Evolutionary conservation across 352 stramenopile genomes (phyloP).

Genomic region (Blastocystis sp.): DNA sequence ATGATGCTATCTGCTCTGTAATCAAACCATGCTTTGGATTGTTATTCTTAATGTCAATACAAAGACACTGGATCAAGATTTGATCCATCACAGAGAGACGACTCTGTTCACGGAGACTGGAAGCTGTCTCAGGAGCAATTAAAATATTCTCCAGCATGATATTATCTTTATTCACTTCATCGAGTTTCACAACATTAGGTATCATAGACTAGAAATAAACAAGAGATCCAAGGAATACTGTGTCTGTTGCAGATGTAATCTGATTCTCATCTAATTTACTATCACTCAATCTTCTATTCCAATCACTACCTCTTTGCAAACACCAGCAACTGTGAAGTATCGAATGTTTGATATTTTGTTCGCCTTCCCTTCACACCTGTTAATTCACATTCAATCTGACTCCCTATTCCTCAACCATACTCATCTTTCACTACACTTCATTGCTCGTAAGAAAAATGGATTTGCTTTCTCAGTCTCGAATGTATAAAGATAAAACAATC

Average conservation of each 20-base stretch:
- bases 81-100: conserved; percentile 60
- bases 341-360: conserved; percentile 61
- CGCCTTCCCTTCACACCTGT: conserved; percentile 37
- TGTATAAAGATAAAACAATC: conserved; percentile 37
- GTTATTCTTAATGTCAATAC: conserved; percentile 69
- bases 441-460: conserved; percentile 27
- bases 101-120: background rate
- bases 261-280: conserved; percentile 31
- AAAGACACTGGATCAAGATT: conserved; percentile 58
- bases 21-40: conserved; percentile 69
- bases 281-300: background rate
- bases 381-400: conserved; percentile 5
- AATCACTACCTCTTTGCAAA: background rate
- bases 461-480: conserved; percentile 60
- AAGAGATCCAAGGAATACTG: background rate
- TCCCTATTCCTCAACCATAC: background rate
- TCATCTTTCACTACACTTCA: background rate
- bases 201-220: background rate
- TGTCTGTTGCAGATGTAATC: background rate
- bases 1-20: conserved; percentile 68
- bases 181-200: conserved; percentile 14
- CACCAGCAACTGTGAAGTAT: conserved; percentile 25
- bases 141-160: conserved; percentile 30
- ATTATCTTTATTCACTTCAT: conserved; percentile 49
- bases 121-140: background rate